Evolutionary conservation across 129 eudicot species (phyloP), one percentile per base, ranked within the genome.

Genomic region (Centaurea solstitialis): DNA sequence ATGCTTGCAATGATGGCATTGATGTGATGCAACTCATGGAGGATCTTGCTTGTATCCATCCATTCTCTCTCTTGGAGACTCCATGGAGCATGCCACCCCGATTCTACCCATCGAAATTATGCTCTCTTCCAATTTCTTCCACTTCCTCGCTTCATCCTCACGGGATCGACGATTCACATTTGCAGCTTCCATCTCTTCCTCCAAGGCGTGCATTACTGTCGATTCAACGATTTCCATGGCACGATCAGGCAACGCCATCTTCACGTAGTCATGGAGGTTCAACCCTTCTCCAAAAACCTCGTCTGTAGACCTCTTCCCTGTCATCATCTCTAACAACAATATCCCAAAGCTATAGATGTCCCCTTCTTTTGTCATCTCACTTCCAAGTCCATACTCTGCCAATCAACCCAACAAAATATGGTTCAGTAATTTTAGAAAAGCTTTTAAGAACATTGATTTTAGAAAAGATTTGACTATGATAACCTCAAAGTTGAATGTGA

Each of bases 331-430:
- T 73, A 84, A 73, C 68, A 84, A 26, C 24, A 84, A 22, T 6
- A 84, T 83, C 64, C 87, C 87, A 66, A 43, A 83, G n/a, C 87
- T 83, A 76, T 83, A 83, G 7, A 83, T 74, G 13, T 83, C 83
- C 6, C 87, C 87, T 77, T 68, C 79, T 83, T 78, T 83, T 23
- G 87, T 77, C 87, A 84, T 72, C 76, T 84, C 83, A 68, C 79
- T 84, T 84, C 87, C 87, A 74, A 84, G 73, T 24, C 87, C 87
- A 79, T 84, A 84, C 84, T 84, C 87, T 84, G 9, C 73, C 21
- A 20, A 9, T n/a, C 0, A 69, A 69, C 5, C 12, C 7, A 62
- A 18, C 37, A 35, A 1, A 37, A 7, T 33, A 45, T 5, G 33
- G 17, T 67, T 18, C 18, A 41, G 45, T 2, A n/a, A 53, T 13